Base-by-base conservation (phyloP, 768 basidiomycete genomes). In the Psilocybe tampanensis region DNA sequence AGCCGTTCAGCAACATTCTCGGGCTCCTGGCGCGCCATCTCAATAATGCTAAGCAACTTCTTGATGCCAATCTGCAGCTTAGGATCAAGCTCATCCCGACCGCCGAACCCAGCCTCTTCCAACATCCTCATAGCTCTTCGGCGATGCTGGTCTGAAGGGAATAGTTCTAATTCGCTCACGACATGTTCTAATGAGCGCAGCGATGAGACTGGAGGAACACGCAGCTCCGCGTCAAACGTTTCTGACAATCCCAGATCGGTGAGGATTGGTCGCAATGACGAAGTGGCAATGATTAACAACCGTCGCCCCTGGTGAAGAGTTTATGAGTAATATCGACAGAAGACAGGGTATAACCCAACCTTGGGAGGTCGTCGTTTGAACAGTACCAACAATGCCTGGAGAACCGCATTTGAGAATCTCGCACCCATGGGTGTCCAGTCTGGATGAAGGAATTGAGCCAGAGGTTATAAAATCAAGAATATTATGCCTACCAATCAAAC, bases 391-490 rank as follows among this genome's bases (percentile, higher is more conserved):
- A 99, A 74, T 0, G 95, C 81, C 71, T 98, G 97, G 21, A 99
- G 78, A 4, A 98, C 93, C 8, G 88, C 79, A 70, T 98, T 98
- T 1, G 96, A 98, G 75, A 98, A 99, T 47, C 95, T 81, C n/a
- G 90, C 92, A 2, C 96, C 96, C 74, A 99, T 89, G 3, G 95
- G 94, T 6, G 94, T 95, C 91, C 94, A 99, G 62, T 98, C 96
- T 95, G 58, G 12, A 45, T 50, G 17, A 39, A 45, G 11, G 47
- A 49, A 52, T 12, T 48, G 11, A 45, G 47, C 4, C 36, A 6
- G 8, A 18, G 6, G 17, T 3, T 44, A 1, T 13, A 48, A 44
- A 22, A 1, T n/a, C 34, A 17, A 48, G 0, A 19, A 19, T 13
- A 22, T 33, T 24, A 1, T 23, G 68, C 87, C 58, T 44, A 95